Evolutionary conservation across 2,329 filamentous ascomycete species (phyloP), one percentile per base, ranked within the genome.

Genomic region (Cytospora mali): DNA sequence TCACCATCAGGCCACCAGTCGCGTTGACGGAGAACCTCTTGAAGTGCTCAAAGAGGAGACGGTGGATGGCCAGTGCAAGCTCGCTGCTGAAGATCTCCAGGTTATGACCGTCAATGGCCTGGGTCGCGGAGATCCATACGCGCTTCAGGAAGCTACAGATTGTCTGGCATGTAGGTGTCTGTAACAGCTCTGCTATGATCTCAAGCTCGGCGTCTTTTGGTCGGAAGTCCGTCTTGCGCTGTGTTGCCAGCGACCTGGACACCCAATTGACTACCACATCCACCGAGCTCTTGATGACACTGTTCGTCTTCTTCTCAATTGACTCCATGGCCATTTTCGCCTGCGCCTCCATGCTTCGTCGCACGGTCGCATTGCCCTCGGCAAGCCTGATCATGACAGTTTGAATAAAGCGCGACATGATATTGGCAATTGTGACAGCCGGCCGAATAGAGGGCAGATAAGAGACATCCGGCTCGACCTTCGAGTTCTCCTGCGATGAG

Each of bases 11-110:
- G 2, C 93, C 95, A 65, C 95, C 95, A 0, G 94, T 93, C 48
- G 93, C 92, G 69, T 93, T 97, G 68, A 99, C 92, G 65, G 89
- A 87, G 78, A 96, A 99, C 71, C 92, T 93, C 72, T 96, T 95
- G 77, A 98, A 92, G 76, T 99, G 95, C 66, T 95, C 91, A 66
- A 99, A 88, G 5, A 99, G 84, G 11, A 96, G 84, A 55, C 84
- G 79, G 68, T 93, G 88, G 39, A 97, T 82, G 11, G 89, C 89
- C 16, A 93, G 79, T 1, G 92, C 93, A 25, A 98, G 85, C 77
- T 98, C 94, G 64, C 88, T 89, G 59, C 90, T 87, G 73, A 98
- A 91, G 55, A 89, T 84, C 60, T 91, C 88, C 1, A 96, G 84
- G 69, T 98, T 98, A 49, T 89, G 85, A 3, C 92, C 92, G 70